phyloP scores from a whole-genome alignment of 768 basidiomycete species.

The Suillus lakei region DNA sequence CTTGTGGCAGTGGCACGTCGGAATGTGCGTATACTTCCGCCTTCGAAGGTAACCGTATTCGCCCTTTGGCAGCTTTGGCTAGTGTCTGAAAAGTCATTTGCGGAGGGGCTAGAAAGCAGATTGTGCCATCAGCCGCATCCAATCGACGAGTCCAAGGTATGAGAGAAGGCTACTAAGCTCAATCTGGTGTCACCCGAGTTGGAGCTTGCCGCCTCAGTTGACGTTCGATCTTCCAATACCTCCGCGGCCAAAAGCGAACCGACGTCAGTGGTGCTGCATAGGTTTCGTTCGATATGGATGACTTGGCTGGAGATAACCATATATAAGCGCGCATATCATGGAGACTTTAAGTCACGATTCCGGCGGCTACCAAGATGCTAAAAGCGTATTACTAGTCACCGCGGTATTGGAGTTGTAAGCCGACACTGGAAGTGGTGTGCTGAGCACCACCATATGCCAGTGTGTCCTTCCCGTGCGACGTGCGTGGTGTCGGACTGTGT shows the following conservation, averaged over 20 bases:
- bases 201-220: neutral
- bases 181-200: neutral
- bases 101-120: neutral
- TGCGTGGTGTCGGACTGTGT: neutral
- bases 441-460: neutral
- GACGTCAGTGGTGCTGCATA: neutral
- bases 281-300: neutral
- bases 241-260: neutral
- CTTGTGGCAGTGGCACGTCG: too few species aligned
- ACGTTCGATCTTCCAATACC: neutral
- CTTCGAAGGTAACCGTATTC: neutral
- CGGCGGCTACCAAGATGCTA: neutral
- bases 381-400: neutral
- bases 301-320: neutral
- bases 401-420: neutral
- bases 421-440: neutral
- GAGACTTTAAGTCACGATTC: neutral
- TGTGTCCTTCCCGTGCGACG: neutral
- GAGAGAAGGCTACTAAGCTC: neutral
- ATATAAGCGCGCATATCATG: neutral
- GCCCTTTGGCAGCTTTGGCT: neutral
- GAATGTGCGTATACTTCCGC: neutral
- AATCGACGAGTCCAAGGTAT: neutral
- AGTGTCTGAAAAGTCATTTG: neutral
- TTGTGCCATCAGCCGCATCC: neutral